Percentiles rank a stretch among this genome's conserved stretches.
These are phyloP conservation scores for Globomyces pollinis-pini DNA, from an alignment of 192 early-diverging fungal species.

Conservation along the genomic window DNA sequence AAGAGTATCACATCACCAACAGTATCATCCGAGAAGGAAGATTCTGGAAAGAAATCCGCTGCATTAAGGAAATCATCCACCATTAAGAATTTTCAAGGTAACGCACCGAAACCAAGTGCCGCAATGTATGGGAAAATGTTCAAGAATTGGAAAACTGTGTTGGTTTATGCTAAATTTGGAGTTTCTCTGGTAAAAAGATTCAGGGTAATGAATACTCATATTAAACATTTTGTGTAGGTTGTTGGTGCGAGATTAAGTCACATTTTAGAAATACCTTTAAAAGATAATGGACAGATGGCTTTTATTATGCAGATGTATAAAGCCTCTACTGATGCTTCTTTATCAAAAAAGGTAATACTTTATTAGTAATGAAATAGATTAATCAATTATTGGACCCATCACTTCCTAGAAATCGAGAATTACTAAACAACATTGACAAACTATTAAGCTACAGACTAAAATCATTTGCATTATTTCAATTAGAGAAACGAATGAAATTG, in stretches of 20 bases:
- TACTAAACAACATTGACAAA: not conserved
- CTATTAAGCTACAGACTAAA: not conserved
- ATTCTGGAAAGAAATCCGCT: too few species aligned
- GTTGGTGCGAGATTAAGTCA: too few species aligned
- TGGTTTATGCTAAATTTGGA: not conserved
- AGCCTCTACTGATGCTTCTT: not conserved
- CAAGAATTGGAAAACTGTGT: not conserved
- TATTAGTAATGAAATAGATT: not conserved
- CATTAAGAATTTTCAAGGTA: too few species aligned
- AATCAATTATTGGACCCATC: not conserved
- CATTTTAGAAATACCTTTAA: not conserved
- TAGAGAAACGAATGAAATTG: not conserved
- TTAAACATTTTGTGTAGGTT: too few species aligned
- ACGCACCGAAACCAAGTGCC: not conserved
- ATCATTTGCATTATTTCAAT: not conserved
- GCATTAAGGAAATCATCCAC: too few species aligned
- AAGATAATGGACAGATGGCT: not conserved
- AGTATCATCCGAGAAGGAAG: too few species aligned
- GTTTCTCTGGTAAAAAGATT: not conserved
- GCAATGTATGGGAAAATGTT: not conserved
- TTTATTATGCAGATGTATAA: conserved; percentile 5
- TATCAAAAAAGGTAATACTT: not conserved
- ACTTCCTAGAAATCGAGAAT: not conserved
- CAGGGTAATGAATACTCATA: not conserved
- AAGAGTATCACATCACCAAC: too few species aligned